Base-by-base conservation (phyloP, 208 protist species). In the Trypanosoma conorhini region DNA sequence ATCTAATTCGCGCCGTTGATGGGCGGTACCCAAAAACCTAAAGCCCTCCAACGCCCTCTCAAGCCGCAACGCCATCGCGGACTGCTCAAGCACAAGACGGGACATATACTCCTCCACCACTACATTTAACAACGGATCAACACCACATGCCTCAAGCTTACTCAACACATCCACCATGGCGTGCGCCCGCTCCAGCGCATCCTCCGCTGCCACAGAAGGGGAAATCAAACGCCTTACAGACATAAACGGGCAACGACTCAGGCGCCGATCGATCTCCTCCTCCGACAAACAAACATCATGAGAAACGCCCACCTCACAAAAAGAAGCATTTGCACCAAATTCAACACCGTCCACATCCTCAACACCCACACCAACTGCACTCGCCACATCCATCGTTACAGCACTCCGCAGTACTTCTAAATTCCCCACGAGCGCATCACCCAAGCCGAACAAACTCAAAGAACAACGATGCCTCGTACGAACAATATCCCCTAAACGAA, bases 231-330 rank as follows among this genome's bases (percentile, higher is more conserved):
- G 56, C 5, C 44, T 13, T 1, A 48, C 48, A 5, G 64, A 31
- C 33, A 42, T 22, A 46, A 72, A 72, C 26, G 38, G 58, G 17
- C 40, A 65, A 7, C 52, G 33, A 22, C 51, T 10, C 12, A 72
- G 56, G 17, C 56, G 38, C 1, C 46, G 44, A 1, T 21, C n/a
- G 22, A 72, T 65, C 26, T 57, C 67, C 28, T 61, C 33, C 5
- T 55, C 24, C 3, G 55, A 22, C 15, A 65, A 12, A 48, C 8
- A 28, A 15, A 26, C 21, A 35, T 30, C 26, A 46, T 72, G 67
- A 7, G 26, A 48, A 22, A 74, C 61, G 44, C 66, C 69, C 13
- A 74, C 31, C 22, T 74, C 60, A 28, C 57, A 59, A n/a, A 19
- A 44, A 46, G 21, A 15, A 17, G 31, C 48, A n/a, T 50, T 40